Base-by-base conservation (phyloP, 1,284 basidiomycete genomes). In the Trichosporon faecale region DNA sequence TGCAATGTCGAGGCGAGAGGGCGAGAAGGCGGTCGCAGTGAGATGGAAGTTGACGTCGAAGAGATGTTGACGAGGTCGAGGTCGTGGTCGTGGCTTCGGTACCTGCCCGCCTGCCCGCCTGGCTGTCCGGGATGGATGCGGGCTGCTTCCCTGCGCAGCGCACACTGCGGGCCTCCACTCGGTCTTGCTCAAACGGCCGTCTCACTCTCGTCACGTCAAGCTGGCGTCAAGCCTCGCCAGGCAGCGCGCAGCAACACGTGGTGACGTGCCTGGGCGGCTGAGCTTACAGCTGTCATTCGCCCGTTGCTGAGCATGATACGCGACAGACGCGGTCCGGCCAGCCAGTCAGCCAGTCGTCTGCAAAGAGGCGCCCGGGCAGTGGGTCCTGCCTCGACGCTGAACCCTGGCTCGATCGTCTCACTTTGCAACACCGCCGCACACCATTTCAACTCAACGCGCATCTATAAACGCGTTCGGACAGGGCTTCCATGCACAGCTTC, bases 111-210 rank as follows among this genome's bases (percentile, higher is more conserved):
- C 33, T 11, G 11, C 8, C 33, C n/a, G n/a, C n/a, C n/a, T n/a
- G n/a, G n/a, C n/a, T n/a, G n/a, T 14, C 11, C 35, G 35, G 35
- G 35, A 37, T 21, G 46, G 44, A 18, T 49, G n/a, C 46, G n/a
- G 46, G 46, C 46, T 49, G 46, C 40, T 12, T 18, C 18, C 40
- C 40, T 18, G 40, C n/a, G 33, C 33, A 33, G 44, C 44, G 44
- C 44, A 7, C 21, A 25, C 49, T 55, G 55, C 55, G 55, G 55
- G 55, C 55, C 55, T 60, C 55, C 55, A 60, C 55, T 60, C 49
- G 49, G 21, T 23, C 25, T 25, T 49, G n/a, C 46, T 37, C n/a
- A n/a, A n/a, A n/a, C n/a, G n/a, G n/a, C n/a, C n/a, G n/a, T n/a
- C n/a, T n/a, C 35, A 14, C 14, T 37, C 31, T 33, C 31, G 37